phyloP scores from a whole-genome alignment of 805 yeast genomes.

The Lachancea sp. region DNA sequence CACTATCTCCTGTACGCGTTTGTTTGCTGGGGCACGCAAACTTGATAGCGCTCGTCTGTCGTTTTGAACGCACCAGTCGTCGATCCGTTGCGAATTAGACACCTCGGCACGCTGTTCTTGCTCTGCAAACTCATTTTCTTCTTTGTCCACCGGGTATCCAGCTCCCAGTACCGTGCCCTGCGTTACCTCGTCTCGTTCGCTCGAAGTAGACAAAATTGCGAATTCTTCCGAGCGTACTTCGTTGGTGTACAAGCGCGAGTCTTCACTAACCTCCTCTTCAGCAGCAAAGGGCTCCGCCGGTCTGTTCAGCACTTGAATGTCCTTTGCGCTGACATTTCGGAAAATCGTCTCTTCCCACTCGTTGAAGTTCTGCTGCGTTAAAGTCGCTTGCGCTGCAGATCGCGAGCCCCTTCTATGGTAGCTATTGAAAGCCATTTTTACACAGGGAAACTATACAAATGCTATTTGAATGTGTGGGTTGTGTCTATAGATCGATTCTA shows the following conservation, averaged over 20 bases:
- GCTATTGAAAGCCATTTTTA: conserved; percentile 14
- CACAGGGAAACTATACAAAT: neutral
- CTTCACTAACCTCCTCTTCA: conserved; percentile 11
- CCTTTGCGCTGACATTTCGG: conserved; percentile 6
- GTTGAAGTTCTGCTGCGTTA: conserved; percentile 8
- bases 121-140: too few species aligned
- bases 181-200: conserved; percentile 5
- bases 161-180: neutral
- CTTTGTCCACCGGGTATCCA: neutral
- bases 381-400: conserved; percentile 18
- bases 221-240: conserved; percentile 18
- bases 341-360: conserved; percentile 2
- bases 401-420: conserved; percentile 16
- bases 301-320: conserved; percentile 15
- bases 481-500: neutral
- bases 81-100: conserved; percentile 19
- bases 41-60: conserved; percentile 2
- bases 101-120: neutral
- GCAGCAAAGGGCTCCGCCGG: conserved; percentile 7
- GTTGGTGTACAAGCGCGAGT: conserved; percentile 7
- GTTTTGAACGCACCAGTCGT: conserved; percentile 22
- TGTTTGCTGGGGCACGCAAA: conserved; percentile 3
- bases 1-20: conserved; percentile 20
- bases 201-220: conserved; percentile 19
- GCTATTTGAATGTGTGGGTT: neutral